phyloP scores from a whole-genome alignment of 768 basidiomycete species.

The Tricholoma saponaceum region DNA sequence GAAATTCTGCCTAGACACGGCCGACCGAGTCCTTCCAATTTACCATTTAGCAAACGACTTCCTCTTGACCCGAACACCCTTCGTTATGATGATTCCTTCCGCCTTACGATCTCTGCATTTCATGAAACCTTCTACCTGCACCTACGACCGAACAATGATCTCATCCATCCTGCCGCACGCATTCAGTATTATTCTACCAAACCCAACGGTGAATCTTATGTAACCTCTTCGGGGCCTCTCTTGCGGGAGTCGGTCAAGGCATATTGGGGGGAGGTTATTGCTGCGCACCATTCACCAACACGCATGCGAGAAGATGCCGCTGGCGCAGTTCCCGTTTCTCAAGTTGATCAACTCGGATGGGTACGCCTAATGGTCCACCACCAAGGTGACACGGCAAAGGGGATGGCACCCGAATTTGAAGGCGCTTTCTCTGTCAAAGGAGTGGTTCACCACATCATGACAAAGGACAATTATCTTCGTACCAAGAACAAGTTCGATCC shows the following conservation, averaged over 20 bases:
- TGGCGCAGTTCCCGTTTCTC: constrained; percentile 41
- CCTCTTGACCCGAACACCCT: constrained; percentile 42
- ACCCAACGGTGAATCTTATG: constrained; percentile 44
- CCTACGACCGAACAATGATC: constrained; percentile 71
- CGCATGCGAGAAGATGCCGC: constrained; percentile 65
- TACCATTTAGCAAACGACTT: constrained; percentile 29
- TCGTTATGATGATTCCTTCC: constrained; percentile 65
- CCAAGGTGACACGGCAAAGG: constrained; percentile 45
- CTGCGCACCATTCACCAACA: constrained; percentile 43
- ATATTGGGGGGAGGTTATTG: constrained; percentile 74
- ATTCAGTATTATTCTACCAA: constrained; percentile 58
- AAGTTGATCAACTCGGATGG: constrained; percentile 60
- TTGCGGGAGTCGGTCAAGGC: constrained; percentile 59
- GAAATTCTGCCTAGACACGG: constrained; percentile 51
- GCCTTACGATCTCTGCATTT: constrained; percentile 64
- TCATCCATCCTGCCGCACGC: constrained; percentile 75
- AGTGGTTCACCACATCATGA: constrained; percentile 65
- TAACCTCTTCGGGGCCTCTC: constrained; percentile 57
- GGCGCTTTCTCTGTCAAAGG: constrained; percentile 73
- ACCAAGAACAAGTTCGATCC: constrained; percentile 57
- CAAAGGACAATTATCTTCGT: constrained; percentile 65
- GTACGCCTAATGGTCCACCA: constrained; percentile 74
- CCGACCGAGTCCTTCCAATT: constrained; percentile 16
- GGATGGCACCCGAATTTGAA: constrained; percentile 59
- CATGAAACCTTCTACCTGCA: constrained; percentile 67